Evolutionary conservation across 2,329 filamentous ascomycete species (phyloP).

Genomic region (Akanthomyces uredinophilus): DNA sequence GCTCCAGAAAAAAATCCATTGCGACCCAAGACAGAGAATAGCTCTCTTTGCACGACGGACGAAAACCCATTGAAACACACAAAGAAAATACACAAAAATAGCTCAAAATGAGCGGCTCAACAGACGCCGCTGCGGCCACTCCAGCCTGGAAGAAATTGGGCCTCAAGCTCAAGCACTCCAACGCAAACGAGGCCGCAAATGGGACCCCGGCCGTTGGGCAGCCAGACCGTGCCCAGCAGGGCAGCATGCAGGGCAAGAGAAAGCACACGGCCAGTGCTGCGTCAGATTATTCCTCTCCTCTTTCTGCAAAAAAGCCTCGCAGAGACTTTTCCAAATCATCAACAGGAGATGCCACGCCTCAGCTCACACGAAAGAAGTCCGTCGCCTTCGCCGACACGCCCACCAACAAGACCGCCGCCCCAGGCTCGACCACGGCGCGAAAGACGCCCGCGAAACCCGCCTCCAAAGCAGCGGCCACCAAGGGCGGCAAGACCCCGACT

Average conservation of each 20-base stretch:
- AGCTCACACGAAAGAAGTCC: conserved; percentile 38
- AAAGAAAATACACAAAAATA: background rate
- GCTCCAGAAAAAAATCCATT: conserved; percentile 11
- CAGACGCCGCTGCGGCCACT: conserved; percentile 6
- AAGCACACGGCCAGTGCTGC: conserved; percentile 10
- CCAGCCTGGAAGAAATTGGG: conserved; percentile 60
- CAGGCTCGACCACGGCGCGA: conserved; percentile 21
- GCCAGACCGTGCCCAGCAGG: conserved; percentile 16
- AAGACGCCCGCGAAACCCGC: conserved; percentile 32
- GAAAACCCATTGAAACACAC: background rate
- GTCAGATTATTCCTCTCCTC: conserved; percentile 12
- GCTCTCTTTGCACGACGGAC: background rate
- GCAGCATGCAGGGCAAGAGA: conserved; percentile 15
- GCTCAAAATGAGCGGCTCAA: conserved; percentile 13
- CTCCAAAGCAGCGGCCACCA: conserved; percentile 26
- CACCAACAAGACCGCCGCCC: conserved; percentile 18
- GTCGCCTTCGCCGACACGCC: conserved; percentile 40
- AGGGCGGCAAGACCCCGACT: background rate
- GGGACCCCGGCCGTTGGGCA: conserved; percentile 15
- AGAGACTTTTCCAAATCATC: conserved; percentile 6
- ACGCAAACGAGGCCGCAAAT: conserved; percentile 8
- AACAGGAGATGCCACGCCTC: conserved; percentile 18
- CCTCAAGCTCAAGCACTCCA: conserved; percentile 50
- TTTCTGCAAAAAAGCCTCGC: conserved; percentile 15
- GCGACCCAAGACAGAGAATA: background rate